Evolutionary conservation across 1,139 yeast genomes (phyloP), one percentile per base, ranked within the genome.

Genomic region (Zygosaccharomyces pseudobailii): DNA sequence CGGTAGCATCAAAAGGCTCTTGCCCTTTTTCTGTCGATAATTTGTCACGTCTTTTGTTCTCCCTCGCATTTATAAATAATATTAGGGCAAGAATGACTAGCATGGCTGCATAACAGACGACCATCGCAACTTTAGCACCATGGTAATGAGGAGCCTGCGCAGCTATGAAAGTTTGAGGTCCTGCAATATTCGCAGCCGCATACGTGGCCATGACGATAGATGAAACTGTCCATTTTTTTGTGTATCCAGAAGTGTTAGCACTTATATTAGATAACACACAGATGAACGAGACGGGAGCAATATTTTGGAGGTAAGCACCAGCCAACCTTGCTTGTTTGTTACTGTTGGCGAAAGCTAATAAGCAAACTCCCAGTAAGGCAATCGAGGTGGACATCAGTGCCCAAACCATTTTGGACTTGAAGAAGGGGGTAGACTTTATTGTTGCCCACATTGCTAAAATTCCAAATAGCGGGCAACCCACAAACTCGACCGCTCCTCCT

Each of bases 121-220:
- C 61, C 58, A 72, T 60, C 6, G 71, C 71, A 49, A 69, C 67
- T 51, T 76, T 68, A 1, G 72, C 69, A 63, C 75, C 71, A 13
- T 59, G 60, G 55, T 78, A 79, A 28, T 57, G 58, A 3, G 87
- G 87, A 1, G 80, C 79, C 56, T 82, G 80, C 3, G 54, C 54
- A 0, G 70, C 66, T 46, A 74, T 68, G 61, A 82, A 84, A 3
- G 84, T 73, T 62, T 82, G 87, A 2, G 90, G 88, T 0, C 90
- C 90, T 42, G 81, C 72, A 43, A 84, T 65, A 58, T 78, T 79
- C 6, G 80, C 71, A 9, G 80, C 68, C 44, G 62, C 58, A 44
- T 61, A 68, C 22, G 56, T 62, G n/a, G 54, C 58, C 42, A 59
- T 43, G 36, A 52, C 56, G 30, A 57, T 55, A 6, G 63, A 60